A percentile compares a stretch with the other conserved stretches of the same genome.
Conservation (phyloP, 1,284 basidiomycete genomes). For the Hemileia vastatrix region DNA sequence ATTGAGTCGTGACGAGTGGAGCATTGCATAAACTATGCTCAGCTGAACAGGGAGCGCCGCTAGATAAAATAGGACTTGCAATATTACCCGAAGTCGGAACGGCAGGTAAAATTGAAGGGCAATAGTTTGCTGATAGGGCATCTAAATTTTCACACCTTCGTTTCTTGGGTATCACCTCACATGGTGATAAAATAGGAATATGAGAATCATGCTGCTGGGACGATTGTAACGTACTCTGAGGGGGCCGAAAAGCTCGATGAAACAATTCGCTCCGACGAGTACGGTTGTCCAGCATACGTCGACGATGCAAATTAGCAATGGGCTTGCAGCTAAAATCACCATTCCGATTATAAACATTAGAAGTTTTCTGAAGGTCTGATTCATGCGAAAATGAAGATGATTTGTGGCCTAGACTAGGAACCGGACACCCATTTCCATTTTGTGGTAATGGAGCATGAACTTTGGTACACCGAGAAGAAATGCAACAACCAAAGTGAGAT, state of each 20-base stretch:
- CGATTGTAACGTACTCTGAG: not conserved
- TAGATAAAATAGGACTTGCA: not conserved
- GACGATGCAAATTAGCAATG: no score
- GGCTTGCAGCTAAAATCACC: no score
- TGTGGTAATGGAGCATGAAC: no score
- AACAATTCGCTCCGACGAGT: no score
- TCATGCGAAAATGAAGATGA: no score
- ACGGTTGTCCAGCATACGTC: not conserved
- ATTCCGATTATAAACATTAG: no score
- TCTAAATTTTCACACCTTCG: not conserved
- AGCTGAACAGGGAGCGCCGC: not conserved
- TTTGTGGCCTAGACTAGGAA: no score
- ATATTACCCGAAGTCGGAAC: not conserved
- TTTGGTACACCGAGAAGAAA: no score
- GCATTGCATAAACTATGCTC: not conserved
- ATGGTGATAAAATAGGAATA: not conserved
- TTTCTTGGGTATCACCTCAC: not conserved
- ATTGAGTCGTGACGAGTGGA: not conserved
- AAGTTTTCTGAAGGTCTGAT: no score
- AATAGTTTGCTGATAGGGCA: not conserved
- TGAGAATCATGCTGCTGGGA: not conserved
- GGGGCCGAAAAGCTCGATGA: no score
- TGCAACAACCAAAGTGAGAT: no score
- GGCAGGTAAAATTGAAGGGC: not conserved
- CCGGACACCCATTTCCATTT: no score